A percentile compares a stretch with the other conserved stretches of the same genome.
Evolutionary conservation across 2,329 filamentous ascomycete genomes (phyloP).

Genomic region (Alternaria panax): DNA sequence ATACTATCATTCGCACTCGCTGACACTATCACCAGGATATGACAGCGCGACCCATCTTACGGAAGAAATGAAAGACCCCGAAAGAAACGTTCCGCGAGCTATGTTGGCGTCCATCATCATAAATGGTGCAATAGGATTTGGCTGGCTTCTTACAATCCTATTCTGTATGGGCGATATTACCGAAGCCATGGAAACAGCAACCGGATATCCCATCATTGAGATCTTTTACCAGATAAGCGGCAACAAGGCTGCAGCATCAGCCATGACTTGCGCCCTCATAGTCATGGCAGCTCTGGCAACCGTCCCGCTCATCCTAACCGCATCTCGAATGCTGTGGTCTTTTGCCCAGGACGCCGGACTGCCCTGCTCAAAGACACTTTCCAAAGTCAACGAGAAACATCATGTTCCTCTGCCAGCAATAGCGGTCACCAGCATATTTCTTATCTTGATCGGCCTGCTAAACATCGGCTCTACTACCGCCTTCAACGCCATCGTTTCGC

Average conservation of each 20-base stretch:
- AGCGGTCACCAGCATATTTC: conserved; percentile 12
- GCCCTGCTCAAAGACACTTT: conserved; percentile 40
- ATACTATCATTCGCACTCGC: neutral
- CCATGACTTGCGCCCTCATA: conserved; percentile 33
- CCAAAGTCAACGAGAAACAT: conserved; percentile 19
- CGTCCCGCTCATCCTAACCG: conserved; percentile 21
- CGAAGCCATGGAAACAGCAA: conserved; percentile 35
- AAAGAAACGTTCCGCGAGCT: conserved; percentile 4
- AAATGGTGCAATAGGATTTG: conserved; percentile 44
- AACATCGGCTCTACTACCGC: conserved; percentile 27
- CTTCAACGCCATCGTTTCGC: conserved; percentile 31
- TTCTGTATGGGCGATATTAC: conserved; percentile 43
- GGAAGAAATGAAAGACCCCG: conserved; percentile 7
- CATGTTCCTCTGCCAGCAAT: conserved; percentile 29
- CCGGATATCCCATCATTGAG: conserved; percentile 49
- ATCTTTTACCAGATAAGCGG: conserved; percentile 31
- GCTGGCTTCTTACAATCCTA: conserved; percentile 49
- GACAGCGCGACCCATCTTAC: conserved; percentile 9
- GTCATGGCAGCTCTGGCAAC: conserved; percentile 19
- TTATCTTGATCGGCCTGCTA: conserved; percentile 24
- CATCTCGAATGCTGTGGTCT: conserved; percentile 38
- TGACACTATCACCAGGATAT: conserved; percentile 1
- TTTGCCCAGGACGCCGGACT: conserved; percentile 35
- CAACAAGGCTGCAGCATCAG: conserved; percentile 12
- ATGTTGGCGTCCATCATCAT: conserved; percentile 26